Evolutionary conservation across 2,329 filamentous ascomycete species (phyloP).

Genomic region (Microdochium paspali): DNA sequence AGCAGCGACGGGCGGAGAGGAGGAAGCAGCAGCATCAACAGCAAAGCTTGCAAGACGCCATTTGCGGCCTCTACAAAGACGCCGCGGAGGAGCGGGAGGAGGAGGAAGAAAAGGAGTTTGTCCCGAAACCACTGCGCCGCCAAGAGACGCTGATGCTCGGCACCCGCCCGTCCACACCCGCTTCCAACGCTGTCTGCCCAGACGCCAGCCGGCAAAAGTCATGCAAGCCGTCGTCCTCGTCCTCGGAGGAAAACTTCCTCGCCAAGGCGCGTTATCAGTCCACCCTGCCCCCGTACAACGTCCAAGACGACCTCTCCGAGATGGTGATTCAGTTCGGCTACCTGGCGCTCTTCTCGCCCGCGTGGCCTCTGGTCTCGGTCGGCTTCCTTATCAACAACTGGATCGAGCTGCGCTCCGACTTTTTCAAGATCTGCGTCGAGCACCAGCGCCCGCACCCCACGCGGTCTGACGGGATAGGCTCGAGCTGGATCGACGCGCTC

Average conservation of each 20-base stretch:
- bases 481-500: constrained; percentile 56
- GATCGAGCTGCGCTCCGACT: constrained; percentile 68
- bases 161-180: too few species aligned
- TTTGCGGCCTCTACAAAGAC: too few species aligned
- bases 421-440: constrained; percentile 67
- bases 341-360: constrained; percentile 61
- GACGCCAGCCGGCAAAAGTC: too few species aligned
- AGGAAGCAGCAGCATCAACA: background rate
- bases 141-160: too few species aligned
- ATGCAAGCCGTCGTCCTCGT: too few species aligned
- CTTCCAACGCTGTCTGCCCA: too few species aligned
- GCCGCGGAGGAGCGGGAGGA: too few species aligned
- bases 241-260: constrained; percentile 38
- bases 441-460: constrained; percentile 62
- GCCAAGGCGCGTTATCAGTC: constrained; percentile 56
- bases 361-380: constrained; percentile 65
- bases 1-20: constrained; percentile 18
- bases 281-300: constrained; percentile 59
- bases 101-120: too few species aligned
- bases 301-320: constrained; percentile 63
- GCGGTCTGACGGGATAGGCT: constrained; percentile 64
- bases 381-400: constrained; percentile 71
- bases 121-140: too few species aligned
- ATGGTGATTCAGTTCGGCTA: constrained; percentile 69
- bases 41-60: too few species aligned